Conservation (phyloP, 306 rosid genomes). For the Cicer bijugum region DNA sequence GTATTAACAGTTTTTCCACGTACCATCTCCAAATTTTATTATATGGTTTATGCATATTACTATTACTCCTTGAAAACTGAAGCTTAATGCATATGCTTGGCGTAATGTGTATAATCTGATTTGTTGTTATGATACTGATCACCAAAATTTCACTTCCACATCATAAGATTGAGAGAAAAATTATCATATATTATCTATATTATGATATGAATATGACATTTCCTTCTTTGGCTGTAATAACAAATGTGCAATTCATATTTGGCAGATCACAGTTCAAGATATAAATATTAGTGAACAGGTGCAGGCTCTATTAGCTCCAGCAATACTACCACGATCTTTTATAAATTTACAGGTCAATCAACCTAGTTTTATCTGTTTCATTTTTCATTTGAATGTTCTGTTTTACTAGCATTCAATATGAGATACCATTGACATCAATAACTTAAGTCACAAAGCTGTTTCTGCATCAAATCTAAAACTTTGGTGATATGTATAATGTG, state of each 20-base stretch:
- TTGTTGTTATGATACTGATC: constrained; percentile 14
- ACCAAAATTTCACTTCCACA: constrained; percentile 22
- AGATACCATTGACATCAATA: constrained; percentile 12
- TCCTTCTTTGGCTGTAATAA: constrained; percentile 32
- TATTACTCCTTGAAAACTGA: constrained; percentile 21
- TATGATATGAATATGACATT: constrained; percentile 5
- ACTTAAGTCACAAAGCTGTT: constrained; percentile 3
- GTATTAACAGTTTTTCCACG: constrained; percentile 8
- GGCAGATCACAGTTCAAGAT: constrained; percentile 82
- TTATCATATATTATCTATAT: background rate
- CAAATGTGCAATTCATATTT: constrained; percentile 43
- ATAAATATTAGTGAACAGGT: constrained; percentile 73
- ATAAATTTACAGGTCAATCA: constrained; percentile 75
- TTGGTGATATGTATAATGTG: background rate
- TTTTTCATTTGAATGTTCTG: constrained; percentile 26
- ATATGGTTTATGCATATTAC: constrained; percentile 5
- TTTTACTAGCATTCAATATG: background rate
- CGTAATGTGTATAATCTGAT: background rate
- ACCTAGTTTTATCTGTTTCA: background rate
- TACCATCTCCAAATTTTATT: constrained; percentile 14
- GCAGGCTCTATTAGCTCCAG: constrained; percentile 92
- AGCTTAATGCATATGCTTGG: constrained; percentile 7
- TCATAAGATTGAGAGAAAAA: constrained; percentile 3
- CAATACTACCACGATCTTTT: constrained; percentile 84
- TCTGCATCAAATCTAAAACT: constrained; percentile 31